These are phyloP conservation scores for Talaromyces sp. DNA, from an alignment of 2,329 filamentous ascomycete species.

Conservation along the genomic window DNA sequence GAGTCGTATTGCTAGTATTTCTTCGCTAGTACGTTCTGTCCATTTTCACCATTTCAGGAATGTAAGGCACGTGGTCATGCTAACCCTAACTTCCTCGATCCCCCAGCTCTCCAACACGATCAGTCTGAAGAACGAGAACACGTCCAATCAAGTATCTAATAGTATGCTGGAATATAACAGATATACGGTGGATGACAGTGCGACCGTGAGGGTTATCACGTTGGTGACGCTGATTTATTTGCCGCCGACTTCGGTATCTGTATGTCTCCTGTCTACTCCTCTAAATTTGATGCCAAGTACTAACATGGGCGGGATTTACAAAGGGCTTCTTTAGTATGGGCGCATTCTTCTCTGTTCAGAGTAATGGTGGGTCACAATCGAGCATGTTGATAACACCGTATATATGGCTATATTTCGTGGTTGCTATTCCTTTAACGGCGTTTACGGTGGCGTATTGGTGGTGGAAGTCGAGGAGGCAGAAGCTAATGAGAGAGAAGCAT, in stretches of 20 bases:
- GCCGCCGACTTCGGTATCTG: constrained; percentile 38
- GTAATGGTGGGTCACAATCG: background rate
- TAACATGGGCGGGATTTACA: background rate
- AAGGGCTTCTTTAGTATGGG: background rate
- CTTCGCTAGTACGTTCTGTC: background rate
- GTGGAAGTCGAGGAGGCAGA: background rate
- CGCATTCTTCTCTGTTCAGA: background rate
- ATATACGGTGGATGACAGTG: constrained; percentile 25
- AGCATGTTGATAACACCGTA: background rate
- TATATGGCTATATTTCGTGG: constrained; percentile 2
- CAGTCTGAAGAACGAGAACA: constrained; percentile 16
- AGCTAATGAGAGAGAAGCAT: background rate
- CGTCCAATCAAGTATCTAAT: background rate
- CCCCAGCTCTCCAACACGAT: background rate
- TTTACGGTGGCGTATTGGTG: constrained; percentile 1
- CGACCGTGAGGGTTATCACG: constrained; percentile 29
- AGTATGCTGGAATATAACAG: constrained; percentile 2
- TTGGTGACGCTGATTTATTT: constrained; percentile 32
- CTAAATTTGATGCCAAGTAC: background rate
- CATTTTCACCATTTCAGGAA: background rate
- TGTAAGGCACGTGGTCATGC: background rate
- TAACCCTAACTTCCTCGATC: background rate
- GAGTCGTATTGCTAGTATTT: background rate
- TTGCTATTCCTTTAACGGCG: background rate
- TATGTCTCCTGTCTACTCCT: constrained; percentile 23